Evolutionary conservation across 768 basidiomycete genomes (phyloP), one percentile per base, ranked within the genome.

Genomic region (Cyathus striatus): DNA sequence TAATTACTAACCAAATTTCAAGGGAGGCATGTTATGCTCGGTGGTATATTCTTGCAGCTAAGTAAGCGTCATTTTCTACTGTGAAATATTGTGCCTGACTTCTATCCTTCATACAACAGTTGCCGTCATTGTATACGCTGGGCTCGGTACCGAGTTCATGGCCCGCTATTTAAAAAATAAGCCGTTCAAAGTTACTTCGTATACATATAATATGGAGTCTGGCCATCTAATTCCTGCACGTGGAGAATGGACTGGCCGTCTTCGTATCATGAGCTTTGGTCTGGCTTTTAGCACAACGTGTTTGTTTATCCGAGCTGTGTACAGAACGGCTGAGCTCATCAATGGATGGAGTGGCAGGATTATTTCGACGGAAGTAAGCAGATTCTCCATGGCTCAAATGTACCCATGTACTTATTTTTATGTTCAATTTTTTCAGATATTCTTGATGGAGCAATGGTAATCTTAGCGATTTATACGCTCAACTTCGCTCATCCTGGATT

Each of bases 1-100:
- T 12, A n/a, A n/a, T n/a, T n/a, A n/a, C 32, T 62, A 18, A 46
- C 49, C 12, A 27, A 14, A 4, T 4, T 38, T 5, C 43, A 69
- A 64, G 78, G 76, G 3, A 70, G 67, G 10, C 51, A 73, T 27
- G 63, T 80, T 53, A 76, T 79, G 74, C 61, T 76, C 1, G 69
- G 53, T 6, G 78, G 77, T 32, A 77, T 80, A 47, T 58, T 65
- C 21, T 62, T 79, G 44, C 79, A 79, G 46, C n/a, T n/a, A n/a
- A n/a, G n/a, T n/a, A n/a, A n/a, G n/a, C n/a, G n/a, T n/a, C n/a
- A n/a, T n/a, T n/a, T n/a, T n/a, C n/a, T n/a, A n/a, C n/a, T n/a
- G n/a, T n/a, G n/a, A n/a, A n/a, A n/a, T n/a, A n/a, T n/a, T n/a
- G n/a, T n/a, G n/a, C n/a, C n/a, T n/a, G n/a, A n/a, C n/a, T n/a